phyloP scores from a whole-genome alignment of 139 green algal species.

The Chlorella sorokiniana region DNA sequence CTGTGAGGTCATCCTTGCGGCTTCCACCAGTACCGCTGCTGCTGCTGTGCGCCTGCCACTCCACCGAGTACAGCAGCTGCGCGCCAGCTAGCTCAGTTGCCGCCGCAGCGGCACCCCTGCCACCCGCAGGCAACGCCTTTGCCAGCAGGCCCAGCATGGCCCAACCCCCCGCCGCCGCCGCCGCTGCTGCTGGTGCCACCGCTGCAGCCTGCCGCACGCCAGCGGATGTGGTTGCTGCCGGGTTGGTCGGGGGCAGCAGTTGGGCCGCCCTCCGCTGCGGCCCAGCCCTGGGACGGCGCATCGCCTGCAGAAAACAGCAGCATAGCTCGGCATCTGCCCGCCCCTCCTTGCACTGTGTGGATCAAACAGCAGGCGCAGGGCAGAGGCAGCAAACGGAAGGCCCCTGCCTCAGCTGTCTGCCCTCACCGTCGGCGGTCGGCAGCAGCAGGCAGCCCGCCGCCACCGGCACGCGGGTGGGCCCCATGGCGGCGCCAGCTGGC shows the following conservation, averaged over 20 bases:
- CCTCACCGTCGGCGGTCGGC: neutral
- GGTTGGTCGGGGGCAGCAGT: neutral
- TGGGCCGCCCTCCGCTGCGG: neutral
- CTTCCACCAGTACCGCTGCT: neutral
- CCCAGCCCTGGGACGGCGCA: neutral
- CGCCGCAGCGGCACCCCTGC: neutral
- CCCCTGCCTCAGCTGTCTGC: neutral
- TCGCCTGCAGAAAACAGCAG: neutral
- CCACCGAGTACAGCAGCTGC: neutral
- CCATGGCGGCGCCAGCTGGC: neutral
- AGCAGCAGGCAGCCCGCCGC: neutral
- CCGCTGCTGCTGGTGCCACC: neutral
- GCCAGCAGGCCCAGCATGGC: neutral
- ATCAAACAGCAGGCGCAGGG: neutral
- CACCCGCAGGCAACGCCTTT: neutral
- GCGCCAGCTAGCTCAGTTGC: neutral
- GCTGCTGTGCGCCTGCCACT: conserved; percentile 17
- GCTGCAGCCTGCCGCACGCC: neutral
- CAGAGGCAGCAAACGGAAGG: neutral
- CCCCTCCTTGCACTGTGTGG: neutral
- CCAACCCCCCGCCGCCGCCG: neutral
- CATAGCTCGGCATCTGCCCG: neutral
- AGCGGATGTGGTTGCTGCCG: conserved; percentile 16
- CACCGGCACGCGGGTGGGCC: conserved; percentile 4
- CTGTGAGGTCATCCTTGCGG: neutral